Evolutionary conservation across 305 asterid species (phyloP).

Genomic region (Solanum hybrid): DNA sequence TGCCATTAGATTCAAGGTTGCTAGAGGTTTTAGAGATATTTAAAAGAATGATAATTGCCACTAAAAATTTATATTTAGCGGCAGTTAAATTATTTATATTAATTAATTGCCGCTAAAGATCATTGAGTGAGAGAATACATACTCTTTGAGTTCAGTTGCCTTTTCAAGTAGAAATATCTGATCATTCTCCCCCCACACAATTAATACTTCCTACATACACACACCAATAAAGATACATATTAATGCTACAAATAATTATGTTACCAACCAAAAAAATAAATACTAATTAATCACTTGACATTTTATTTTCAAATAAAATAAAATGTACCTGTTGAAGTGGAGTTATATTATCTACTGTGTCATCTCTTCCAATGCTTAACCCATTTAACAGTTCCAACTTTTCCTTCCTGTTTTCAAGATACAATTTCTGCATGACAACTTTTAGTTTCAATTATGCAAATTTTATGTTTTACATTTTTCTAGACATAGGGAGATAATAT

Average conservation of each 20-base stretch:
- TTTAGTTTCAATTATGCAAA: not conserved
- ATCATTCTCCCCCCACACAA: conserved; percentile 79
- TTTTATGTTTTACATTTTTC: not conserved
- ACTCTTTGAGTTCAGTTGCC: conserved; percentile 55
- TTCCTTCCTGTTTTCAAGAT: conserved; percentile 48
- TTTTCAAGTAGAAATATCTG: conserved; percentile 53
- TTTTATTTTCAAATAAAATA: not conserved
- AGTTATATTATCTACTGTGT: conserved; percentile 15
- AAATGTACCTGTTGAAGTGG: conserved; percentile 55
- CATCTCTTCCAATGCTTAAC: conserved; percentile 43
- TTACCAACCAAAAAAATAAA: not conserved
- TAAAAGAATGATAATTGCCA: too few species aligned
- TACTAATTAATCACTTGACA: not conserved
- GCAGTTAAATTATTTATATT: too few species aligned
- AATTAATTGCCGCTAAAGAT: not conserved
- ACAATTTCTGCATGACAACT: conserved; percentile 38
- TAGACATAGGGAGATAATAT: not conserved
- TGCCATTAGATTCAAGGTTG: not conserved
- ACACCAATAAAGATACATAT: not conserved
- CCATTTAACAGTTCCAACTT: conserved; percentile 59
- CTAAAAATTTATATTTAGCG: too few species aligned
- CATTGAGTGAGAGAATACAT: not conserved
- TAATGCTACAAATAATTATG: not conserved
- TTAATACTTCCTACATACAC: conserved; percentile 49
- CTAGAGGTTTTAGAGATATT: not conserved